Evolutionary conservation across 2,329 filamentous ascomycete genomes (phyloP), one percentile per base, ranked within the genome.

Genomic region (Talaromyces rugulosus): DNA sequence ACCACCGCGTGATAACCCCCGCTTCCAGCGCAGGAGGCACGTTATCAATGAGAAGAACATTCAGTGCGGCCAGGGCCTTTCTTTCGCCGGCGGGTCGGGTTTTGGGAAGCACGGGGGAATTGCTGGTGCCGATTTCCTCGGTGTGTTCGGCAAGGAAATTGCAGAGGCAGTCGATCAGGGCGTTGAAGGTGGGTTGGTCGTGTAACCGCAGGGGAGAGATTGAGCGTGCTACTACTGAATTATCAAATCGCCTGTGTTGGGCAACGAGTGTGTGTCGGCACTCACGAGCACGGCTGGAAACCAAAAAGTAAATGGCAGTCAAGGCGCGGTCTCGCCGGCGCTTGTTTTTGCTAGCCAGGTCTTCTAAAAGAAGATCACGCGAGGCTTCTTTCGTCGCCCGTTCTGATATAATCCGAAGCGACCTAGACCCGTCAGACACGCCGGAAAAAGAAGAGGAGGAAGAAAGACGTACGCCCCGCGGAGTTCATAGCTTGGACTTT

Each of bases 401-500:
- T 61, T 80, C 78, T 6, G 75, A 75, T 9, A 82, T 75, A 3
- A 82, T 81, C 51, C 77, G 78, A 56, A 81, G 68, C 23, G 80
- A 75, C 51, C 77, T 79, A 58, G 2, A 36, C 14, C 31, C 5
- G 50, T 53, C 9, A 53, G 50, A 30, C 23, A 28, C 14, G 36
- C 23, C 6, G 28, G 14, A 4, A 31, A 50, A 5, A 58, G 11
- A 23, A 16, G n/a, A 2, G 5, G 23, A 2, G 31, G 16, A 12
- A 23, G 30, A 31, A 83, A 84, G 64, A 82, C 81, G 11, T 87
- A 85, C 61, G 89, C 88, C 63, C 90, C 87, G 66, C 87, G 82
- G 65, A 93, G 89, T 23, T 89, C 84, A 69, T 85, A 88, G 73
- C 88, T 94, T 63, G 89, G 89, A 72, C 89, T 89, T 58, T 83